Conservation (phyloP, 2,329 filamentous ascomycete genomes). For the Aspergillus fischeri region DNA sequence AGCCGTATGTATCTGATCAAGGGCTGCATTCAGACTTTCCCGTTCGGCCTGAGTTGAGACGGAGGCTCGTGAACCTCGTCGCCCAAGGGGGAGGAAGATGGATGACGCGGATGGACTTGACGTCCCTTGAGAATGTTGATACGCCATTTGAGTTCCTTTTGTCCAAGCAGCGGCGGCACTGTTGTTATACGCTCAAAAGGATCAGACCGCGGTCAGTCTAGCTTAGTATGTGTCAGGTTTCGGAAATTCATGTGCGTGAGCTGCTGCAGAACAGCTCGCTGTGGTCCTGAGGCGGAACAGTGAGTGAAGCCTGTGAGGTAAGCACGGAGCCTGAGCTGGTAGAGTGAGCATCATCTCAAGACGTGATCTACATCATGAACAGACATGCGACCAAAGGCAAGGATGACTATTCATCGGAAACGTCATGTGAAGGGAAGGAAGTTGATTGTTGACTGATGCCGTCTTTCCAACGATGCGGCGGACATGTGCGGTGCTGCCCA, state of each 20-base stretch:
- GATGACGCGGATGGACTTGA: constrained; percentile 44
- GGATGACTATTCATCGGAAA: background rate
- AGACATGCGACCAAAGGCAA: background rate
- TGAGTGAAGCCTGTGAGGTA: constrained; percentile 8
- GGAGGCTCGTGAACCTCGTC: constrained; percentile 49
- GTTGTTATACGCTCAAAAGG: background rate
- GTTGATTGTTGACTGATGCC: background rate
- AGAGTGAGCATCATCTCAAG: constrained; percentile 12
- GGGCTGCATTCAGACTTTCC: constrained; percentile 69
- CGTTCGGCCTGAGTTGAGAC: constrained; percentile 58
- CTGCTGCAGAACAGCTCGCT: constrained; percentile 14
- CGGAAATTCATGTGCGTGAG: constrained; percentile 1
- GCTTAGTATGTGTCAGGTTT: constrained; percentile 8
- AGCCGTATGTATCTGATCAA: constrained; percentile 83
- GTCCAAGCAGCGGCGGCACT: constrained; percentile 5
- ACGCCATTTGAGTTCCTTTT: constrained; percentile 28
- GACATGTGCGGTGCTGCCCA: constrained; percentile 19
- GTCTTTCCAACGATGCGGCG: constrained; percentile 1
- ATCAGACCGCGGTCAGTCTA: background rate
- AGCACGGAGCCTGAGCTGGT: constrained; percentile 11
- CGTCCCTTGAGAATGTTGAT: constrained; percentile 34
- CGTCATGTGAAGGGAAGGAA: background rate
- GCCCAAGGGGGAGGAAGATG: constrained; percentile 42
- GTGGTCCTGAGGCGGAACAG: constrained; percentile 4
- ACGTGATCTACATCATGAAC: background rate